Base-by-base conservation (phyloP, 176 grass and related monocot genomes). In the Raddia distichophylla region DNA sequence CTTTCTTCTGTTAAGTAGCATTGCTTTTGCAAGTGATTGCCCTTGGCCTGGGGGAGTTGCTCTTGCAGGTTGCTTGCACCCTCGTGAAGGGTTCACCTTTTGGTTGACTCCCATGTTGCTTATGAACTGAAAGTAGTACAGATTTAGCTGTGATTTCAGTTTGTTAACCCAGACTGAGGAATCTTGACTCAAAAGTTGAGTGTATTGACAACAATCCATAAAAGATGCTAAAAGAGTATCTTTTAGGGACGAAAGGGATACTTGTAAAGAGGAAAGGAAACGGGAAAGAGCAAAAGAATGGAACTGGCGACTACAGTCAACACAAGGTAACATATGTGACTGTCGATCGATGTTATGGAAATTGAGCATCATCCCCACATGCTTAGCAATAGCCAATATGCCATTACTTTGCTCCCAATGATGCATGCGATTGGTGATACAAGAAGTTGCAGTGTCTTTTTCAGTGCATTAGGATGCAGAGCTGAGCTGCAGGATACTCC, bases 181-280 rank as follows among this genome's bases (percentile, higher is more conserved):
- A 82, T 89, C 83, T 89, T 84, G 85, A 81, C 40, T 62, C 71
- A 88, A 87, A 87, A 91, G 85, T 66, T 53, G 56, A 78, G 71
- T 87, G 72, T 16, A 77, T 50, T 81, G 81, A 84, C 65, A 80
- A 67, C 81, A 74, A 73, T 84, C 51, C 45, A 81, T 35, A 90
- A 81, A 84, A 84, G 76, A 8, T 72, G 19, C 65, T 45, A 33
- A 67, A 80, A 14, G 51, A 6, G 13, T 15, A 15, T 53, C 64
- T 10, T 65, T 70, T 9, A 16, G 65, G 59, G 16, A 56, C 47
- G 53, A 75, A 64, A 62, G 76, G 70, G 60, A 79, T 83, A 35
- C 72, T 76, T 81, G 77, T n/a, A 81, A 71, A 89, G 71, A 71
- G 47, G 20, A 66, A 83, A 84, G 67, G 67, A 49, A 48, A 58